phyloP scores from a whole-genome alignment of 2,329 filamentous ascomycete genomes.

The Emergomyces orientalis region DNA sequence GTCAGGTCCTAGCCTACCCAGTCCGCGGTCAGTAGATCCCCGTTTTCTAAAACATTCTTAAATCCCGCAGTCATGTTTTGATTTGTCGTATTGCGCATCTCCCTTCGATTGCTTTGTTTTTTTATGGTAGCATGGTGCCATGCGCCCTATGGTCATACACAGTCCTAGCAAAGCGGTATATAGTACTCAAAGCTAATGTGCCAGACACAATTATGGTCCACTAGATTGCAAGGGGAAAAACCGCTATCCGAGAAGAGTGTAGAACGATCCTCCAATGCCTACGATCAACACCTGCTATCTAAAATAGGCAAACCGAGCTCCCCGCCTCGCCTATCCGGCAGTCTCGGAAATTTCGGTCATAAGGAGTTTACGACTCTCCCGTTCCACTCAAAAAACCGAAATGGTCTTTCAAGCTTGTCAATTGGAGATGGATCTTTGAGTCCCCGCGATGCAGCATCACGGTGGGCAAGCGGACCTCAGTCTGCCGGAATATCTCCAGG shows the following conservation, averaged over 20 bases:
- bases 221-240: constrained; percentile 50
- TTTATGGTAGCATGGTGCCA: neutral
- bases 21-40: constrained; percentile 12
- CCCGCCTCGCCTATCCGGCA: constrained; percentile 38
- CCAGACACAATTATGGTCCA: constrained; percentile 2
- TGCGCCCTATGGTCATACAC: neutral
- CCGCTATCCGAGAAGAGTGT: constrained; percentile 50
- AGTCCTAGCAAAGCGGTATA: neutral
- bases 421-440: constrained; percentile 15
- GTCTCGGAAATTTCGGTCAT: constrained; percentile 25
- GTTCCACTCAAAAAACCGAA: constrained; percentile 28
- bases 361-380: constrained; percentile 20
- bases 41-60: neutral
- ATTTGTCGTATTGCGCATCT: neutral
- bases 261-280: constrained; percentile 51
- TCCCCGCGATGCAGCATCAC: constrained; percentile 15
- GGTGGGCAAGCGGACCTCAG: constrained; percentile 30
- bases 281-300: constrained; percentile 53
- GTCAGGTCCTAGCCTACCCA: constrained; percentile 8
- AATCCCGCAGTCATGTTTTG: neutral
- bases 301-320: constrained; percentile 54
- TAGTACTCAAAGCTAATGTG: constrained; percentile 5
- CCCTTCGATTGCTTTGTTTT: neutral
- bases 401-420: constrained; percentile 12
- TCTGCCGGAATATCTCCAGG: constrained; percentile 36